Percentiles rank a stretch among this genome's conserved stretches.
Evolutionary conservation across 176 grass and related monocot genomes (phyloP).

Genomic region (Rhipidocladum racemiflorum): DNA sequence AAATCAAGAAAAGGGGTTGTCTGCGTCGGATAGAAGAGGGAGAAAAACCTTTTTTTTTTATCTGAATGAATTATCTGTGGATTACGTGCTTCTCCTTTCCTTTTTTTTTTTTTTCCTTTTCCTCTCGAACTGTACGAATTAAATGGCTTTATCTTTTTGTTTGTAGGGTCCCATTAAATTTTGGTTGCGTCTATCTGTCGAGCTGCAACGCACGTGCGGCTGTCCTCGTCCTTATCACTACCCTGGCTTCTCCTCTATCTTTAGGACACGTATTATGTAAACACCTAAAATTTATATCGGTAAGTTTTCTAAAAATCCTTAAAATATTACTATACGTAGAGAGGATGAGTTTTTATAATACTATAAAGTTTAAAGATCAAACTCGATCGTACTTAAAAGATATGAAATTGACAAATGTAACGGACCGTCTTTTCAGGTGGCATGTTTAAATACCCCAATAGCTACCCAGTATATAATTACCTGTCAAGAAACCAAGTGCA

Average conservation of each 20-base stretch:
- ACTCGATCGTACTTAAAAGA: too few species aligned
- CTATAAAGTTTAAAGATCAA: too few species aligned
- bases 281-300: too few species aligned
- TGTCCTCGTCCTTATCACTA: constrained; percentile 46
- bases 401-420: too few species aligned
- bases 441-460: too few species aligned
- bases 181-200: constrained; percentile 41
- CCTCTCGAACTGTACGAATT: constrained; percentile 2
- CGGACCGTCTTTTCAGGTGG: too few species aligned
- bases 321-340: too few species aligned
- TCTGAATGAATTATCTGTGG: constrained; percentile 27
- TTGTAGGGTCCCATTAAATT: constrained; percentile 28
- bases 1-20: constrained; percentile 25
- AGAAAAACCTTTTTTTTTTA: constrained; percentile 35
- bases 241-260: constrained; percentile 26
- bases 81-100: constrained; percentile 7
- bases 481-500: too few species aligned
- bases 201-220: constrained; percentile 48
- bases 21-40: background rate
- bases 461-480: too few species aligned
- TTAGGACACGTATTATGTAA: too few species aligned
- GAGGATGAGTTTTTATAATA: too few species aligned
- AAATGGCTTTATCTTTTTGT: constrained; percentile 42
- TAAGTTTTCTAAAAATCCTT: too few species aligned
- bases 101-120: constrained; percentile 5